Evolutionary conservation across 306 rosid species (phyloP), one percentile per base, ranked within the genome.

Genomic region (Acacia crassicarpa): DNA sequence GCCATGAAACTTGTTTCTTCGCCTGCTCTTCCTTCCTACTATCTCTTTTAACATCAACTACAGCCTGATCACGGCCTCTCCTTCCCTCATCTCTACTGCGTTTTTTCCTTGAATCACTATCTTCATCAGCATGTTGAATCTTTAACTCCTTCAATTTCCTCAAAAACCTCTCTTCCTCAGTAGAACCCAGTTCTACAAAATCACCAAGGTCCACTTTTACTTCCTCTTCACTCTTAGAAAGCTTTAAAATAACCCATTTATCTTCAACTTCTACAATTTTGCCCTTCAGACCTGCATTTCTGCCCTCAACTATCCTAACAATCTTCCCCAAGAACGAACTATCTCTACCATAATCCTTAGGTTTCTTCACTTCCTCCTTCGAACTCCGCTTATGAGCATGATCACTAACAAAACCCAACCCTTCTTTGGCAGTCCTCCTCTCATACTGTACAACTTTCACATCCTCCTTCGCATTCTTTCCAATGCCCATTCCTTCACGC

Each of bases 401-500:
- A 35, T 83, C 88, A 4, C 72, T 66, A n/a, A 85, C 82, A 76
- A 92, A 95, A 72, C 99, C 99, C 56, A 95, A 78, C 6, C 99
- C 99, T 22, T 91, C 92, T 85, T 85, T 88, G 2, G 79, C 92
- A 2, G 92, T 82, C 75, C 94, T 83, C 83, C 74, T 78, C 25
- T 82, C 81, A 38, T 83, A 87, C 87, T 89, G 83, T 43, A 80
- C 81, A 53, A 92, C 85, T 76, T 93, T 90, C 1, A 89, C 88
- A 75, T 95, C 97, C 81, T 87, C 96, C 78, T 87, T 88, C 0
- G 96, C 81, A 40, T 93, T 93, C 82, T 73, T 89, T 12, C 98
- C 99, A 9, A 95, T 93, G 4, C 98, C 99, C 83, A 86, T 87
- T 16, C 99, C 98, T 78, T 92, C 85, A 6, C 66, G 69, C 99